Evolutionary conservation across 2,329 filamentous ascomycete species (phyloP), one percentile per base, ranked within the genome.

Genomic region (Neofusicoccum sp.): DNA sequence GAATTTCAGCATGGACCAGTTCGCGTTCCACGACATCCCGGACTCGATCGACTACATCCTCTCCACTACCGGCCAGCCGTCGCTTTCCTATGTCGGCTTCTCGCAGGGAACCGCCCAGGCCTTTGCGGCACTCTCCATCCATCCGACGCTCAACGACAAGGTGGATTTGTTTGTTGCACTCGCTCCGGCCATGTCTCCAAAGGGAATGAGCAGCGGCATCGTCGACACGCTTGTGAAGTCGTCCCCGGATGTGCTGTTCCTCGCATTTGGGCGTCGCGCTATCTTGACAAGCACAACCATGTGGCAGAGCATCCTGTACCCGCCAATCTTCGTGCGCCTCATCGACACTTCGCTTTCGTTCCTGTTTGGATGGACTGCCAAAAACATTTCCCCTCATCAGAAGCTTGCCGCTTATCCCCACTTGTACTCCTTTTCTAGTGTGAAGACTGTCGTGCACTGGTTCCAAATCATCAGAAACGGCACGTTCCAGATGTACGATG

Each of bases 1-100:
- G 95, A 89, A 97, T 76, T 99, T 99, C 74, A 97, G 92, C 58
- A 98, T 99, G 73, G 95, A 99, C 74, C 91, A 99, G 73, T 99
- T 99, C 74, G 95, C 95, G 52, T 96, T 99, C 71, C 88, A 98
- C 74, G 95, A 99, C 75, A 97, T 99, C 64, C 95, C 95, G 1
- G 90, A 99, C 77, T 94, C 89, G 67, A 98, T 99, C 71, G 84
- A 88, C 61, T 98, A 99, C 74, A 91, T 99, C 64, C 84, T 99
- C 28, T 87, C 89, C 44, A 91, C 91, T 0, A 98, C 95, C 0
- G 83, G 84, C 59, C 92, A 96, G 74, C 83, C 87, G 36, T 96
- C 93, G 44, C 80, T 99, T 31, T 97, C 93, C 1, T 99, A 99
- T 74, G 90, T 99, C 73, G 95, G 95, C 28, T 99, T 99, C 79